phyloP scores from a whole-genome alignment of 1,284 basidiomycete genomes.

The Heterobasidion occidentale region DNA sequence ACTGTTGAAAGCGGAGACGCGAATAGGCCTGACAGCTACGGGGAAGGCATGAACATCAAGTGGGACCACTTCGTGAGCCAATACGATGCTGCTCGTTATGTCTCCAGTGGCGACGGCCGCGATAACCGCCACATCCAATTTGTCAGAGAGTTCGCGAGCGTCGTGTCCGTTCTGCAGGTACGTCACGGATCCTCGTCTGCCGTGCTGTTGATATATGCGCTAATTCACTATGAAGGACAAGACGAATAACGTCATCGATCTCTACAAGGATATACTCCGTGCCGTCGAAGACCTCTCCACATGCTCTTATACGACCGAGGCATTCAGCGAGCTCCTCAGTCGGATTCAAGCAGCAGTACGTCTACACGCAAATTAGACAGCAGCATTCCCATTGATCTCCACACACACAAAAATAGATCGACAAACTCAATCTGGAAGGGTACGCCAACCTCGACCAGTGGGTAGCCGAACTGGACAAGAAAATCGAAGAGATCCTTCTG shows the following conservation, averaged over 20 bases:
- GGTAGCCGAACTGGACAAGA: slow-evolving; percentile 84
- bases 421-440: slow-evolving; percentile 91
- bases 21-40: neutral
- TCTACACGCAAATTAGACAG: slow-evolving; percentile 5
- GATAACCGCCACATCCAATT: slow-evolving; percentile 90
- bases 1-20: neutral
- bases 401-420: slow-evolving; percentile 50
- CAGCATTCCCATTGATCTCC: neutral
- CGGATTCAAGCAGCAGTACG: slow-evolving; percentile 83
- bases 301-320: slow-evolving; percentile 79
- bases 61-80: slow-evolving; percentile 98
- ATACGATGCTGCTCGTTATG: slow-evolving; percentile 75
- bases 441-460: slow-evolving; percentile 97
- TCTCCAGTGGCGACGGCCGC: slow-evolving; percentile 64
- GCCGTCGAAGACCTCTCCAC: slow-evolving; percentile 83
- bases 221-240: slow-evolving; percentile 58
- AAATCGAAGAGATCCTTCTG: slow-evolving; percentile 81
- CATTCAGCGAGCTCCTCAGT: slow-evolving; percentile 72
- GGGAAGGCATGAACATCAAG: slow-evolving; percentile 78
- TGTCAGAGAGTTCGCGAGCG: slow-evolving; percentile 91
- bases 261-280: slow-evolving; percentile 80
- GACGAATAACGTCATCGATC: slow-evolving; percentile 87
- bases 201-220: neutral
- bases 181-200: slow-evolving; percentile 8
- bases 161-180: slow-evolving; percentile 82